Evolutionary conservation across 768 basidiomycete genomes (phyloP).

Genomic region (Polyporus arcularius): DNA sequence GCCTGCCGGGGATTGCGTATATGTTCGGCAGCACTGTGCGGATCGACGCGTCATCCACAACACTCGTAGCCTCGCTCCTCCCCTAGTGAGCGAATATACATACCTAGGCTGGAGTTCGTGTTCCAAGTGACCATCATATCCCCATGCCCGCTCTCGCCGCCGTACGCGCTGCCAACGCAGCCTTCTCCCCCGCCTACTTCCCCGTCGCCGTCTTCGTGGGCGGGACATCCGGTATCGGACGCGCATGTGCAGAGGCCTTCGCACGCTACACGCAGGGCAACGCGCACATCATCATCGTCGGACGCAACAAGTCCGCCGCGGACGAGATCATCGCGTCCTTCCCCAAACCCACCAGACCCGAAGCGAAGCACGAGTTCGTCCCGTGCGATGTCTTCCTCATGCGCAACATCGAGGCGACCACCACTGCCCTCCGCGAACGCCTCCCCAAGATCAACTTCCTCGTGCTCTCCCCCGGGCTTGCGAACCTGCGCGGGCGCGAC

Average conservation of each 20-base stretch:
- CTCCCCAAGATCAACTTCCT: constrained; percentile 56
- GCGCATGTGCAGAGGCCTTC: constrained; percentile 48
- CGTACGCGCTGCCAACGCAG: constrained; percentile 21
- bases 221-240: constrained; percentile 38
- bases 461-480: constrained; percentile 45
- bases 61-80: no score
- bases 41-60: no score
- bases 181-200: constrained; percentile 21
- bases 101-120: no score
- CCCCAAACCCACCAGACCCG: constrained; percentile 32
- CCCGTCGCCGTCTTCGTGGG: constrained; percentile 36
- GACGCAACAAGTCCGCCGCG: constrained; percentile 51
- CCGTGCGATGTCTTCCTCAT: constrained; percentile 54
- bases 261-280: constrained; percentile 48
- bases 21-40: no score
- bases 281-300: constrained; percentile 52
- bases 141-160: constrained; percentile 19
- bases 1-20: no score
- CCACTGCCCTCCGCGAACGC: constrained; percentile 30
- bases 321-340: constrained; percentile 45
- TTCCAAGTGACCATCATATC: not conserved
- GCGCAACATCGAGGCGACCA: constrained; percentile 46
- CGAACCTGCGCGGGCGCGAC: constrained; percentile 39
- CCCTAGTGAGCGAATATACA: no score
- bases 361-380: constrained; percentile 46